A percentile compares a stretch with the other conserved stretches of the same genome.
These are phyloP conservation scores for Ensete glaucum DNA, from an alignment of 176 grass and related monocot species.

Conservation along the genomic window DNA sequence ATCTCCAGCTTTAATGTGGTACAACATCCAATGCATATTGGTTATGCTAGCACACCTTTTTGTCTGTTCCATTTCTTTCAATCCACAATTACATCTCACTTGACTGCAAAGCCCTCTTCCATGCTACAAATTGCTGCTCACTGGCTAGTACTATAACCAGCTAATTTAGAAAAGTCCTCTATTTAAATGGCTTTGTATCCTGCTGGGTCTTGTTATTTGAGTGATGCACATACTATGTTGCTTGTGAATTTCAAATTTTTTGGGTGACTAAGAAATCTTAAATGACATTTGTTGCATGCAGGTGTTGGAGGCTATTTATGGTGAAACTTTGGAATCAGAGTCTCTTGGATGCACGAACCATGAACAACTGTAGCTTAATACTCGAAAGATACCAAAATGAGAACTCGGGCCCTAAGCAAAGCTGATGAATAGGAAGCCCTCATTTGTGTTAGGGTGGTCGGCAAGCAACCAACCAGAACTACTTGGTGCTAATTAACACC, in stretches of 20 bases:
- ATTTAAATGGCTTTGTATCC: no score
- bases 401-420: constrained; percentile 19
- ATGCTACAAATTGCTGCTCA: not conserved
- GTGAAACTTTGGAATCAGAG: constrained; percentile 97
- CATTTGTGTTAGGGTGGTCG: not conserved
- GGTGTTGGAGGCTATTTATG: constrained; percentile 71
- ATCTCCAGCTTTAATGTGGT: constrained; percentile 45
- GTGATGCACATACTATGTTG: no score
- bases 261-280: not conserved
- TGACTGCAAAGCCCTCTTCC: not conserved
- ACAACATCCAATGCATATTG: not conserved
- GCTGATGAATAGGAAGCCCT: not conserved
- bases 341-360: constrained; percentile 54
- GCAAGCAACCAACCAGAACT: not conserved
- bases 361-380: constrained; percentile 62
- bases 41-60: no score
- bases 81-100: no score
- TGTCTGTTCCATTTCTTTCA: no score
- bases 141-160: no score
- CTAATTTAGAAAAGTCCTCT: no score
- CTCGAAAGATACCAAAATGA: constrained; percentile 33
- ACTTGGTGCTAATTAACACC: not conserved
- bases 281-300: constrained; percentile 18
- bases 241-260: no score
- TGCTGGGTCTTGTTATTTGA: no score